These are phyloP conservation scores for Domatiomyces globalis DNA, from an alignment of 2,329 filamentous ascomycete genomes.

Conservation along the genomic window DNA sequence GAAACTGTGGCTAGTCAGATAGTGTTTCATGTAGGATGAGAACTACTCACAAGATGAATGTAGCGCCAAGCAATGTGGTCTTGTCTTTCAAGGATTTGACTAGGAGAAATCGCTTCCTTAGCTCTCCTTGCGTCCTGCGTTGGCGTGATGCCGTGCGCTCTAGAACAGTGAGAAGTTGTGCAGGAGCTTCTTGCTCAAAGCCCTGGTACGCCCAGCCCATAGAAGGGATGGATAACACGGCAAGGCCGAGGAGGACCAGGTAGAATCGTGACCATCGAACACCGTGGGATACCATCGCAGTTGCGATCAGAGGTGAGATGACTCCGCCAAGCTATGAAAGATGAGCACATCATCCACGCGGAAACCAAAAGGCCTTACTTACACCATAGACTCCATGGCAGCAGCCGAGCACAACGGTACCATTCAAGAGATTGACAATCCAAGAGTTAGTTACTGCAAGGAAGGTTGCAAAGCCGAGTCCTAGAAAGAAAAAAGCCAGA, in stretches of 20 bases:
- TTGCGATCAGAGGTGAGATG: constrained; percentile 58
- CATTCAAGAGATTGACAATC: constrained; percentile 38
- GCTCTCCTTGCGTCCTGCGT: constrained; percentile 19
- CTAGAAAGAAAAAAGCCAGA: constrained; percentile 53
- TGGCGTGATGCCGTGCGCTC: constrained; percentile 28
- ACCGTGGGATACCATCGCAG: constrained; percentile 50
- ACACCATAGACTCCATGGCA: constrained; percentile 33
- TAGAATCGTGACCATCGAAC: constrained; percentile 61
- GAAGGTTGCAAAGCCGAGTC: constrained; percentile 37
- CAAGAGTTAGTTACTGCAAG: constrained; percentile 45
- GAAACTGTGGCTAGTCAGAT: constrained; percentile 25
- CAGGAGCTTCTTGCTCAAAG: constrained; percentile 49
- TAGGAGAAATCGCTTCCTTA: constrained; percentile 24
- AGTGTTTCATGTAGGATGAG: neutral
- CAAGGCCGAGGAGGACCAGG: constrained; percentile 47
- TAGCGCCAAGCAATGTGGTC: constrained; percentile 56
- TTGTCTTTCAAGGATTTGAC: constrained; percentile 38
- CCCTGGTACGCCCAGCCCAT: constrained; percentile 54
- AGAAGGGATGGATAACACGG: constrained; percentile 42
- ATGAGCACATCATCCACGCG: constrained; percentile 1
- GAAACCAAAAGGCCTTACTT: neutral
- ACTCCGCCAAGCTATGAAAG: constrained; percentile 39
- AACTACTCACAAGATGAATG: constrained; percentile 54
- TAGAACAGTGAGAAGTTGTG: constrained; percentile 31
- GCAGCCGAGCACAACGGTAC: constrained; percentile 34